Percentiles rank a stretch among this genome's conserved stretches.
Evolutionary conservation across 2,329 filamentous ascomycete species (phyloP).

Genomic region (Colletotrichum nymphaeae): DNA sequence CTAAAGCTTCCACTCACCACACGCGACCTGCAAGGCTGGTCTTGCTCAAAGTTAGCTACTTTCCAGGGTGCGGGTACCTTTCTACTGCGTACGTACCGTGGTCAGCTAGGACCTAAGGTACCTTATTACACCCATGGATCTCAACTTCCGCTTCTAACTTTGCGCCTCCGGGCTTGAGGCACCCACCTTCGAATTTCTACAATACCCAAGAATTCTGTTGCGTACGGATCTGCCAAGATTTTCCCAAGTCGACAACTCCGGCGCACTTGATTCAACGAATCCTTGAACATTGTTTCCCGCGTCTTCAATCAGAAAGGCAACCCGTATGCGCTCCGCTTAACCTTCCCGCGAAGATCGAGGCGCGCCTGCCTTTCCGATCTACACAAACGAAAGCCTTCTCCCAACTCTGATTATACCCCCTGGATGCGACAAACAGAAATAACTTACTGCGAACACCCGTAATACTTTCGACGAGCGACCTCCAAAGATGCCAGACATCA

Average conservation of each 20-base stretch:
- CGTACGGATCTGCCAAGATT: not conserved
- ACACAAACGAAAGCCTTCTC: not conserved
- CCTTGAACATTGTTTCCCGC: not conserved
- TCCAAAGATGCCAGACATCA: conserved; percentile 32
- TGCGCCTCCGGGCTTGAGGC: not conserved
- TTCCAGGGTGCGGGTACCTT: conserved; percentile 1
- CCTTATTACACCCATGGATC: not conserved
- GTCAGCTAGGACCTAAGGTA: not conserved
- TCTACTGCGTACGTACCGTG: not conserved
- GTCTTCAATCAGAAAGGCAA: not conserved
- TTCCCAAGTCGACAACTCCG: no score
- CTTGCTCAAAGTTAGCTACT: not conserved
- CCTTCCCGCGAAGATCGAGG: not conserved
- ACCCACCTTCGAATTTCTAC: not conserved
- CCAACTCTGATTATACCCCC: not conserved
- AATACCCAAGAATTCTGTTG: not conserved
- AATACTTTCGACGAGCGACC: not conserved
- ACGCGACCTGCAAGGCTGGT: conserved; percentile 23
- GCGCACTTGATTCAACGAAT: not conserved
- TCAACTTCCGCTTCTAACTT: not conserved
- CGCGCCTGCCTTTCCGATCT: not conserved
- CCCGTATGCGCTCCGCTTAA: conserved; percentile 9
- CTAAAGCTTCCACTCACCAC: conserved; percentile 22
- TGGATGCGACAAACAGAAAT: not conserved
- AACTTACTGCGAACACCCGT: not conserved